A percentile compares a stretch with the other conserved stretches of the same genome.
Conservation (phyloP, 1,139 yeast species). For the Zygosaccharomyces sapae region DNA sequence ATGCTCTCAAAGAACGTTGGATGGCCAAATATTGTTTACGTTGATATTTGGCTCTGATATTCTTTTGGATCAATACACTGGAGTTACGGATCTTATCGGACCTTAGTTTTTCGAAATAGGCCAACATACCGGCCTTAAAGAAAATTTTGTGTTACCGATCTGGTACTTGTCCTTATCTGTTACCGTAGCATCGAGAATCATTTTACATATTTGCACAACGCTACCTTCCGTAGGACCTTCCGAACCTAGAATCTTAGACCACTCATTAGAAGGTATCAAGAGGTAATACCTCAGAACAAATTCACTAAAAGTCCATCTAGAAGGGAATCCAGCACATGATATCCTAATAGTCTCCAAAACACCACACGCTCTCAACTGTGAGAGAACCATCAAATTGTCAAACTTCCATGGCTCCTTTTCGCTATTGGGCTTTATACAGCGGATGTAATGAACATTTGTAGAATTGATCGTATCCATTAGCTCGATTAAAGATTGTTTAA, state of each 20-base stretch:
- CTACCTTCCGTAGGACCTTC: constrained; percentile 50
- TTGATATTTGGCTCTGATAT: constrained; percentile 62
- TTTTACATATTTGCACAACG: constrained; percentile 61
- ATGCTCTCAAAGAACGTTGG: constrained; percentile 49
- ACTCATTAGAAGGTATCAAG: constrained; percentile 64
- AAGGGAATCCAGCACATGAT: constrained; percentile 97
- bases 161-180: constrained; percentile 69
- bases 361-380: constrained; percentile 98
- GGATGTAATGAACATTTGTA: constrained; percentile 92
- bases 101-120: constrained; percentile 82
- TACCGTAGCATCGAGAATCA: constrained; percentile 60
- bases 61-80: constrained; percentile 83
- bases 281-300: constrained; percentile 88
- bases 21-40: constrained; percentile 58
- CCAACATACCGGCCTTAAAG: constrained; percentile 95
- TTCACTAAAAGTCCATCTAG: constrained; percentile 92
- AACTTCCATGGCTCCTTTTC: constrained; percentile 93
- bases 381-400: constrained; percentile 90
- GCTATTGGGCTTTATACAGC: constrained; percentile 97
- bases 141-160: constrained; percentile 87
- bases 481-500: constrained; percentile 87
- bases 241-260: constrained; percentile 60
- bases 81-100: constrained; percentile 70
- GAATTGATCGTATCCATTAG: constrained; percentile 90
- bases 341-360: constrained; percentile 93